Conservation (phyloP, 179 eudicot species). For the Patellifolia procumbens region DNA sequence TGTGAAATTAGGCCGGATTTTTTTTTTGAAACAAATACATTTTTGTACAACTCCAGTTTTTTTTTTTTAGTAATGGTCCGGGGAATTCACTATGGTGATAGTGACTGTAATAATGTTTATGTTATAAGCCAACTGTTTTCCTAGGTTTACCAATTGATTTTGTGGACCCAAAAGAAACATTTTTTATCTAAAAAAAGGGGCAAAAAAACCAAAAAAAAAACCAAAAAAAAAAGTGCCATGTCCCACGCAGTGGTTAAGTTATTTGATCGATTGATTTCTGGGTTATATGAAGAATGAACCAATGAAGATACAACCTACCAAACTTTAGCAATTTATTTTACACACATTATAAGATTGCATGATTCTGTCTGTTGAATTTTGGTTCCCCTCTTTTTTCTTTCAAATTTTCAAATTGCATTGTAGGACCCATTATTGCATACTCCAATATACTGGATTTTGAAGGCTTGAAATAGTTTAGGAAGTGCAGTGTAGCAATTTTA, state of each 20-base stretch:
- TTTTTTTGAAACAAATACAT: no score
- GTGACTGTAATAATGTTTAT: not conserved
- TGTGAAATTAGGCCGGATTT: no score
- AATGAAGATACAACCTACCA: not conserved
- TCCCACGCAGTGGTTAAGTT: slow-evolving; percentile 16
- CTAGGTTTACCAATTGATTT: slow-evolving; percentile 20
- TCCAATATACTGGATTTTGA: not conserved
- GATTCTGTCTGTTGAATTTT: slow-evolving; percentile 24
- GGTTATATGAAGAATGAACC: slow-evolving; percentile 11
- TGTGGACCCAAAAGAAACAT: not conserved
- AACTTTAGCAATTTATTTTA: not conserved
- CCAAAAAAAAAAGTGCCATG: not conserved
- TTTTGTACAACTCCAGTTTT: not conserved
- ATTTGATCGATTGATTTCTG: not conserved
- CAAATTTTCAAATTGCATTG: slow-evolving; percentile 3
- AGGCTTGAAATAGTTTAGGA: not conserved
- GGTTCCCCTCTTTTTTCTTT: slow-evolving; percentile 22
- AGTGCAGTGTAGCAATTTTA: not conserved
- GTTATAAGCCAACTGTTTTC: not conserved
- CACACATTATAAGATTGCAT: not conserved
- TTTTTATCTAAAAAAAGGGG: not conserved
- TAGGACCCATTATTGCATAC: slow-evolving; percentile 23
- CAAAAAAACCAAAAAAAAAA: not conserved
- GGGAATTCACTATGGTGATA: not conserved
- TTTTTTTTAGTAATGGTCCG: not conserved